A percentile compares a stretch with the other conserved stretches of the same genome.
These are phyloP conservation scores for Medicago truncatula DNA, from an alignment of 306 rosid species.

Conservation along the genomic window MtrunA17r5.0-ANR NC_053043.1:6070001-6070500, in stretches of 20 bases:
- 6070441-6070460: slow-evolving; percentile 56
- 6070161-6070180: slow-evolving; percentile 65
- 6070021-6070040: slow-evolving; percentile 52
- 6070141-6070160: slow-evolving; percentile 54
- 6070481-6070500: slow-evolving; percentile 64
- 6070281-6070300: slow-evolving; percentile 54
- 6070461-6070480: slow-evolving; percentile 52
- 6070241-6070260: slow-evolving; percentile 55
- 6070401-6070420: slow-evolving; percentile 71
- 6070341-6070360: slow-evolving; percentile 51
- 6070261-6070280: slow-evolving; percentile 51
- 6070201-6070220: slow-evolving; percentile 67
- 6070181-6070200: slow-evolving; percentile 63
- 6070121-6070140: slow-evolving; percentile 62
- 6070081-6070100: slow-evolving; percentile 63
- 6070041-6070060: slow-evolving; percentile 59
- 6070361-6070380: slow-evolving; percentile 53
- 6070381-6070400: slow-evolving; percentile 65
- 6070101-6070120: slow-evolving; percentile 64
- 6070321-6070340: slow-evolving; percentile 52
- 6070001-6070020: slow-evolving; percentile 59
- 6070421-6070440: slow-evolving; percentile 58
- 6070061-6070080: slow-evolving; percentile 66
- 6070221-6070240: slow-evolving; percentile 57
- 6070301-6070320: slow-evolving; percentile 65